These are phyloP conservation scores for Combretum micranthum DNA, from an alignment of 345 rosid species.

Conservation along the genomic window DNA sequence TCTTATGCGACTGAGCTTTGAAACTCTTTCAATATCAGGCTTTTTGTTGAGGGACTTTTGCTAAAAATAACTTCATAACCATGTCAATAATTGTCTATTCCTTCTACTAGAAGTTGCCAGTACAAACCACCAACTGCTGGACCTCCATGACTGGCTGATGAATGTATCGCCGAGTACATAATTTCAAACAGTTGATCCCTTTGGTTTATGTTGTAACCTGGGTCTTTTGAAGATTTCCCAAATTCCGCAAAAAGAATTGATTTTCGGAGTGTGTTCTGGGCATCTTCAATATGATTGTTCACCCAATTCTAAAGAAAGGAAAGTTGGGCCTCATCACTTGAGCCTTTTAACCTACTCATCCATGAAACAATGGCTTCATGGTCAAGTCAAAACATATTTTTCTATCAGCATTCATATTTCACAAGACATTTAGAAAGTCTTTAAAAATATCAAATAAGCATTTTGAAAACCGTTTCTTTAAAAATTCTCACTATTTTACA, in stretches of 20 bases:
- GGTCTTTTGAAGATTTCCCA: slow-evolving; percentile 37
- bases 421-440: too few relatives aligned
- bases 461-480: too few relatives aligned
- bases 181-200: slow-evolving; percentile 42
- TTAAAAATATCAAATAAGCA: too few relatives aligned
- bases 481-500: too few relatives aligned
- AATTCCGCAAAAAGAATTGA: slow-evolving; percentile 57
- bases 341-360: slow-evolving; percentile 27
- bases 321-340: slow-evolving; percentile 29
- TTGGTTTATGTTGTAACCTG: slow-evolving; percentile 22
- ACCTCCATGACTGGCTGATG: slow-evolving; percentile 47
- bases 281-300: slow-evolving; percentile 53
- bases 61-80: slow-evolving; percentile 55
- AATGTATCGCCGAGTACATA: slow-evolving; percentile 45
- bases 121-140: slow-evolving; percentile 52
- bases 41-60: slow-evolving; percentile 40
- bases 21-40: slow-evolving; percentile 35
- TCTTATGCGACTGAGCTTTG: slow-evolving; percentile 42
- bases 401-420: too few relatives aligned
- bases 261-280: slow-evolving; percentile 51
- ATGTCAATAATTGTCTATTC: slow-evolving; percentile 52
- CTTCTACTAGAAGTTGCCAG: slow-evolving; percentile 60
- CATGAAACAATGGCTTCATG: neutral
- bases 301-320: slow-evolving; percentile 39
- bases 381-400: too few relatives aligned